Base-by-base conservation (phyloP, 1,139 yeast genomes). In the Kodamaea plutei region DNA sequence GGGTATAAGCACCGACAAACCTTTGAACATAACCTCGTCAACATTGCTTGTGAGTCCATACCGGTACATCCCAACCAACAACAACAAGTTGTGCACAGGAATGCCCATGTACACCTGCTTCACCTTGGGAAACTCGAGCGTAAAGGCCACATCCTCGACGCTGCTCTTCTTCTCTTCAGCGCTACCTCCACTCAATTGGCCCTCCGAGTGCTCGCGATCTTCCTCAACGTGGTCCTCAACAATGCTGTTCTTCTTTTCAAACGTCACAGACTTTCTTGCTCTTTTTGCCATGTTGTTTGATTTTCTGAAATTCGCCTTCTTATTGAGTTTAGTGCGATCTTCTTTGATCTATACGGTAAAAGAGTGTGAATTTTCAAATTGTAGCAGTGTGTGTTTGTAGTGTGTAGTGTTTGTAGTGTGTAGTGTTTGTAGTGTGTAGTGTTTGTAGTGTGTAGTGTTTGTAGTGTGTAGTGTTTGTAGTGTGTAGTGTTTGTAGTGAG, bases 31-130 rank as follows among this genome's bases (percentile, higher is more conserved):
- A 1, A 54, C 54, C 5, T 38, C 40, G 28, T 41, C 41, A 6
- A 56, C 52, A 31, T 64, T 43, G 6, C 39, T 31, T 1, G 69
- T 61, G 15, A 73, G 48, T 7, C 75, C 70, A 34, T 30, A 26
- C 14, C 36, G 27, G 30, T 48, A 47, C 57, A 70, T 62, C 13
- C 63, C 63, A 25, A 49, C 52, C 15, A 70, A 39, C 8, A 74
- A 47, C 3, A 63, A 33, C 2, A 69, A 43, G 15, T 70, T 48
- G 51, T 79, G 85, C 41, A 66, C 52, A 3, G 85, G 85, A 3
- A 76, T 39, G 6, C 42, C 27, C 23, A 33, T 15, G 19, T 31
- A 34, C 16, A 33, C 7, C 9, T 17, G 20, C 13, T 25, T 31
- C 15, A 37, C 22, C 4, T 23, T n/a, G 14, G 43, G 39, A 22